Evolutionary conservation across 2,329 filamentous ascomycete species (phyloP), one percentile per base, ranked within the genome.

Genomic region (Sphaerulina vaccinii): DNA sequence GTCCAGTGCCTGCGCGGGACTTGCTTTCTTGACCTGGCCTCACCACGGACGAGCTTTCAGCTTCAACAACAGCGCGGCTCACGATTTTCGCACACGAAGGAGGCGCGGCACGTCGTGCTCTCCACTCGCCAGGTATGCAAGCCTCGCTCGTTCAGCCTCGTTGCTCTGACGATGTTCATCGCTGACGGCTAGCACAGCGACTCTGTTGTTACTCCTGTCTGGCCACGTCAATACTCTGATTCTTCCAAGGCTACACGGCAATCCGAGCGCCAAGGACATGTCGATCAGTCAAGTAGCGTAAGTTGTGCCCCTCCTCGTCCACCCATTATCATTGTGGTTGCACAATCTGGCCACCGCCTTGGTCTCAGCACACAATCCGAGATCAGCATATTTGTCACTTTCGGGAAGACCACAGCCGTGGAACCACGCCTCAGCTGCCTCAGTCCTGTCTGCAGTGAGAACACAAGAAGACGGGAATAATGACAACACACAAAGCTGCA

Each of bases 271-370:
- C 45, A 41, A 41, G 42, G 23, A 24, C n/a, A 48, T 41, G 51
- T 39, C 29, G 51, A 59, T 52, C 51, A 22, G 49, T 24, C 51
- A 43, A 52, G 51, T 48, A 56, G 49, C 51, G 56, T 59, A 56
- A 56, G 56, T 59, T 24, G 36, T 23, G 36, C 38, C 24, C 15
- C 23, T 51, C 40, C 33, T 51, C 48, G 37, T 43, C 27, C 48
- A 22, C 37, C 40, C 47, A 33, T 37, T 23, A 39, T 41, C 42
- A 24, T 45, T 38, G 15, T 36, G 27, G 42, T 32, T 29, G 18
- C 49, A 23, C 23, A 16, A 42, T 23, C 43, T 42, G 13, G 27
- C 18, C 45, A 46, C 35, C 27, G 22, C 13, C 36, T 27, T 35
- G 42, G 50, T 51, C 45, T 48, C 54, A 48, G 46, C 43, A 36